Percentiles rank a stretch among this genome's conserved stretches.
Evolutionary conservation across 768 basidiomycete species (phyloP).

Genomic region (Psilocybe cyanescens): DNA sequence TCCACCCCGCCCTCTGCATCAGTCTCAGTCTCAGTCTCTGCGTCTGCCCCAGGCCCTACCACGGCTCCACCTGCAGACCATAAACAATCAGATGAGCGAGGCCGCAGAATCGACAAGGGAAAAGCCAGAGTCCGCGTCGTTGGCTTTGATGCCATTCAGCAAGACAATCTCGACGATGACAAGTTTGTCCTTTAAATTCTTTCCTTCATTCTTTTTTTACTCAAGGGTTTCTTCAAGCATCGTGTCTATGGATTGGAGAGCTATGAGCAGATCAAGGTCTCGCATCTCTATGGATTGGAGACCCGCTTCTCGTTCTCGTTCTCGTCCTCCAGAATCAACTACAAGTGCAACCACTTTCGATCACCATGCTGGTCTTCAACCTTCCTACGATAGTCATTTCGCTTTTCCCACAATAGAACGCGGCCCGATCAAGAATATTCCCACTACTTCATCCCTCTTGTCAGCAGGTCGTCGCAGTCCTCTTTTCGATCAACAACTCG

Average conservation of each 20-base stretch:
- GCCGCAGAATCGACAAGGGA: conserved; percentile 79
- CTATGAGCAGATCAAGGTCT: conserved; percentile 88
- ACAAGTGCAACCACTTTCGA: conserved; percentile 53
- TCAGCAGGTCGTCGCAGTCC: conserved; percentile 52
- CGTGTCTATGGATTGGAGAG: conserved; percentile 90
- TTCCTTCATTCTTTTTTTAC: conserved; percentile 2
- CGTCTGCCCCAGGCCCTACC: too few relatives aligned
- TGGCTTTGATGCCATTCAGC: conserved; percentile 79
- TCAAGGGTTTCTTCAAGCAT: conserved; percentile 39
- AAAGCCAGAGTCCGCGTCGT: conserved; percentile 78
- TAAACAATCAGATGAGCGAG: conserved; percentile 54
- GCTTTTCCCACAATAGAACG: conserved; percentile 42
- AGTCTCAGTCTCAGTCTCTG: conserved; percentile 10
- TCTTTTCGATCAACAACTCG: conserved; percentile 45
- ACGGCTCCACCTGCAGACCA: conserved; percentile 19
- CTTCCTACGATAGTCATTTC: conserved; percentile 45
- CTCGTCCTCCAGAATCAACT: conserved; percentile 66
- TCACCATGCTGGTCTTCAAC: conserved; percentile 37
- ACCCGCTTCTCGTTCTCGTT: conserved; percentile 76
- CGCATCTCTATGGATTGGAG: conserved; percentile 93
- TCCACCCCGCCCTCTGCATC: neutral
- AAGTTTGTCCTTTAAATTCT: conserved; percentile 58
- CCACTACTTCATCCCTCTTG: conserved; percentile 38
- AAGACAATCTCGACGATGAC: conserved; percentile 71
- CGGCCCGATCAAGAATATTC: conserved; percentile 24